phyloP scores from a whole-genome alignment of 2,329 filamentous ascomycete species.

The Fusarium agapanthi region DNA sequence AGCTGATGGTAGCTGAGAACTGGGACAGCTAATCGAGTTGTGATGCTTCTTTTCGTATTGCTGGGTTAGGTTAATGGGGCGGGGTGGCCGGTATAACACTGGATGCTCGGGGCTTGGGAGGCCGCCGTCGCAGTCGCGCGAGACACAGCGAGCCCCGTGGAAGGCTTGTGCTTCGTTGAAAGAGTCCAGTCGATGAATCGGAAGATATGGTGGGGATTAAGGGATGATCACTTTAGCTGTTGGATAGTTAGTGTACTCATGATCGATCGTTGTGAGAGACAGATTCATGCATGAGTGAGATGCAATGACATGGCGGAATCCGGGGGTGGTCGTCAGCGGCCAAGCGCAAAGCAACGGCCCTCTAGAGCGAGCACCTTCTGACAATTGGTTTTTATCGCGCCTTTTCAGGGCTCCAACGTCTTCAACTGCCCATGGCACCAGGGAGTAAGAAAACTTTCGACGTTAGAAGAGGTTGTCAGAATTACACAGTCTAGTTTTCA shows the following conservation, averaged over 20 bases:
- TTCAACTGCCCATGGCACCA: conserved; percentile 14
- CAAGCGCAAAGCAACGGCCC: neutral
- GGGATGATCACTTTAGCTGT: conserved; percentile 15
- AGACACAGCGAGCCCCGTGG: conserved; percentile 25
- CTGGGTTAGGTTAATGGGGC: conserved; percentile 23
- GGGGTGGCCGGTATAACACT: conserved; percentile 31
- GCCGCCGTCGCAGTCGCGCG: conserved; percentile 39
- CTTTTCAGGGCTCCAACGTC: conserved; percentile 26
- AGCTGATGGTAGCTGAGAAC: conserved; percentile 30
- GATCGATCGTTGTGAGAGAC: conserved; percentile 31
- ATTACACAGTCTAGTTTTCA: rapidly evolving
- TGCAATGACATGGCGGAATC: conserved; percentile 20
- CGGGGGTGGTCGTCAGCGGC: conserved; percentile 32
- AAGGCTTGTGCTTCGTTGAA: conserved; percentile 29
- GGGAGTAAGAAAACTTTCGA: neutral
- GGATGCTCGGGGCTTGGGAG: conserved; percentile 31
- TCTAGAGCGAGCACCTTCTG: conserved; percentile 10
- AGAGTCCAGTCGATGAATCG: conserved; percentile 3
- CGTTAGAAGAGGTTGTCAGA: neutral
- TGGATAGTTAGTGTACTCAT: conserved; percentile 7
- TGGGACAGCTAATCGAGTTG: conserved; percentile 11
- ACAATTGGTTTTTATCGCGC: conserved; percentile 28
- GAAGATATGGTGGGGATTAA: conserved; percentile 11
- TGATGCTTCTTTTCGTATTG: conserved; percentile 24
- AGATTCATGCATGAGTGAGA: conserved; percentile 22